These are phyloP conservation scores for Kuraishia ogatae DNA, from an alignment of 805 yeast species.

Conservation along the genomic window DNA sequence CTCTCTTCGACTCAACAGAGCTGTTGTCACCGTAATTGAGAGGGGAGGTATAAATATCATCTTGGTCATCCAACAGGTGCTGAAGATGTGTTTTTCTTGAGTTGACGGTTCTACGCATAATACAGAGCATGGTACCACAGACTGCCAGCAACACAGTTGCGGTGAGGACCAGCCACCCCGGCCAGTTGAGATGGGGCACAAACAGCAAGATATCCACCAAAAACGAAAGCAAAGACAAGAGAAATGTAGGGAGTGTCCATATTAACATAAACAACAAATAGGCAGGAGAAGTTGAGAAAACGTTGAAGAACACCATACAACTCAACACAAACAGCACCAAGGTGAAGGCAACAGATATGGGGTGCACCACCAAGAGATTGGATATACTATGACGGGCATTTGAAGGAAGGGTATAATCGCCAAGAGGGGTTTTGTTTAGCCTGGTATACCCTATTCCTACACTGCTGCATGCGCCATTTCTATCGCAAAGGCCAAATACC, in stretches of 20 bases:
- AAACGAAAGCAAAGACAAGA: slow-evolving; percentile 64
- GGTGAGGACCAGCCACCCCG: slow-evolving; percentile 77
- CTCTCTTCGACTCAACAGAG: not conserved
- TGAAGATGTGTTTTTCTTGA: slow-evolving; percentile 25
- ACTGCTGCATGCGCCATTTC: slow-evolving; percentile 26
- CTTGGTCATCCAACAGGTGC: not conserved
- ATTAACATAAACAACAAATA: slow-evolving; percentile 44
- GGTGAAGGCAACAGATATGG: slow-evolving; percentile 51
- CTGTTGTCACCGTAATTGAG: slow-evolving; percentile 1
- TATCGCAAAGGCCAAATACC: slow-evolving; percentile 59
- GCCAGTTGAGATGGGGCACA: slow-evolving; percentile 65
- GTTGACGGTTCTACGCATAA: slow-evolving; percentile 59
- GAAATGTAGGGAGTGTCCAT: slow-evolving; percentile 59
- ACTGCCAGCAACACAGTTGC: slow-evolving; percentile 60
- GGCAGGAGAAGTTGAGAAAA: slow-evolving; percentile 22
- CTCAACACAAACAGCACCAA: slow-evolving; percentile 33
- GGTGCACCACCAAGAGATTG: slow-evolving; percentile 56
- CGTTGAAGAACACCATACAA: slow-evolving; percentile 28
- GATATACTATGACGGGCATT: slow-evolving; percentile 52
- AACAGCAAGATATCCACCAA: slow-evolving; percentile 77
- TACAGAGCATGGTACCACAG: slow-evolving; percentile 58
- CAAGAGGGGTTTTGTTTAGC: slow-evolving; percentile 21
- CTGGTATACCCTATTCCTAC: slow-evolving; percentile 35
- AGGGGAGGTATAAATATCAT: not conserved
- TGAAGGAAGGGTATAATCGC: slow-evolving; percentile 45